Conservation (phyloP, 257 asterid genomes). For the Salvia miltiorrhiza region DNA sequence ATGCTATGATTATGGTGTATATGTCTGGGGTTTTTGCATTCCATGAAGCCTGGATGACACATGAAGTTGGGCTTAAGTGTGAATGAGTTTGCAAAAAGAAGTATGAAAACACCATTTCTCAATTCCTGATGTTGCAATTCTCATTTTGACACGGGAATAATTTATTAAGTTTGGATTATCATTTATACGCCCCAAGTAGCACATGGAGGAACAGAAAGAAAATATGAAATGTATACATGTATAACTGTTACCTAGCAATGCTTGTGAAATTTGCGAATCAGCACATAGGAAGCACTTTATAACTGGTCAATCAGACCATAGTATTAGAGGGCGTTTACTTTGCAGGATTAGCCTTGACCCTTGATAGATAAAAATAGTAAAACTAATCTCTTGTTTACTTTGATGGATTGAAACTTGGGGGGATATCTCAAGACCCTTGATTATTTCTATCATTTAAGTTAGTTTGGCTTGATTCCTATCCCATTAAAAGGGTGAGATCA, state of each 20-base stretch:
- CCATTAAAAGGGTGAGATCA: no score
- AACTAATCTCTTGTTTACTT: no score
- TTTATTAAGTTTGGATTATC: neutral
- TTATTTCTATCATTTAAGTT: no score
- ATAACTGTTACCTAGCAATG: neutral
- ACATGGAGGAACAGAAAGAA: neutral
- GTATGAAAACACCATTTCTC: neutral
- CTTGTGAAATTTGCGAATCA: neutral
- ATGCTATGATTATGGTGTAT: neutral
- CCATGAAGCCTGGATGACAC: neutral
- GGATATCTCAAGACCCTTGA: no score
- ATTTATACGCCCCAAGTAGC: neutral
- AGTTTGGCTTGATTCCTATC: no score
- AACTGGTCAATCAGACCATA: slow-evolving; percentile 9
- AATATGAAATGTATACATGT: neutral
- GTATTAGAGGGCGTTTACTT: no score
- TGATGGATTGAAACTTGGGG: no score
- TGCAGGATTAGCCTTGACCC: no score
- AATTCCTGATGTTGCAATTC: neutral
- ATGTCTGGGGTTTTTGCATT: neutral
- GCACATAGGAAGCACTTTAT: neutral
- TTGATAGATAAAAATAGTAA: no score
- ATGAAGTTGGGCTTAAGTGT: neutral
- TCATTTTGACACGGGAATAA: neutral
- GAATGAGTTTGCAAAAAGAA: slow-evolving; percentile 2